Conservation (phyloP, 2,329 filamentous ascomycete species). For the Xylariaceae sp. region DNA sequence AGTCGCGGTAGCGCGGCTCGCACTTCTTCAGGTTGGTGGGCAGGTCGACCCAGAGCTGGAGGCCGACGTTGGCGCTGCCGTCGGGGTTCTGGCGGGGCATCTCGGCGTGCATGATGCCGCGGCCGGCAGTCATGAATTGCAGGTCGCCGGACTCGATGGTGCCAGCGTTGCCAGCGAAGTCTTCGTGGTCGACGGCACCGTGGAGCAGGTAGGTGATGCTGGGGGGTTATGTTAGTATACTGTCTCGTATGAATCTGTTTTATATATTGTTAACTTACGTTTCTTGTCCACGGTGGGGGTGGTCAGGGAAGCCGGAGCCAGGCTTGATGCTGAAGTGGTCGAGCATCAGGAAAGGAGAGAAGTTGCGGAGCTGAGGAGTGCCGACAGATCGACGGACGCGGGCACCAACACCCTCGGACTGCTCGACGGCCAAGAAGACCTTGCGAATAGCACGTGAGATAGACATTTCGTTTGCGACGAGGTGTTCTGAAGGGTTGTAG, state of each 20-base stretch:
- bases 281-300: slow-evolving; percentile 78
- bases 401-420: slow-evolving; percentile 83
- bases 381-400: slow-evolving; percentile 83
- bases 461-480: slow-evolving; percentile 52
- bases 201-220: slow-evolving; percentile 62
- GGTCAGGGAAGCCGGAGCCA: slow-evolving; percentile 86
- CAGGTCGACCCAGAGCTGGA: slow-evolving; percentile 95
- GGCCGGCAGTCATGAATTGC: slow-evolving; percentile 95
- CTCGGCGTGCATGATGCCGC: slow-evolving; percentile 89
- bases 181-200: slow-evolving; percentile 48
- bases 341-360: slow-evolving; percentile 93
- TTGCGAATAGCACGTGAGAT: slow-evolving; percentile 71
- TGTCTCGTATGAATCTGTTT: not conserved
- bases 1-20: slow-evolving; percentile 87
- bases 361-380: slow-evolving; percentile 74
- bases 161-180: slow-evolving; percentile 49
- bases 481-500: slow-evolving; percentile 28
- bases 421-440: slow-evolving; percentile 77
- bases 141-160: slow-evolving; percentile 83
- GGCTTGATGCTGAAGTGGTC: slow-evolving; percentile 81
- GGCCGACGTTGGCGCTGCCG: slow-evolving; percentile 71
- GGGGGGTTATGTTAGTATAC: slow-evolving; percentile 2
- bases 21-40: slow-evolving; percentile 76
- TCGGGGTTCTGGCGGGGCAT: slow-evolving; percentile 80
- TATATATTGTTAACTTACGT: slow-evolving; percentile 32